Evolutionary conservation across 257 asterid species (phyloP), one percentile per base, ranked within the genome.

Genomic region (Cordia subcordata): DNA sequence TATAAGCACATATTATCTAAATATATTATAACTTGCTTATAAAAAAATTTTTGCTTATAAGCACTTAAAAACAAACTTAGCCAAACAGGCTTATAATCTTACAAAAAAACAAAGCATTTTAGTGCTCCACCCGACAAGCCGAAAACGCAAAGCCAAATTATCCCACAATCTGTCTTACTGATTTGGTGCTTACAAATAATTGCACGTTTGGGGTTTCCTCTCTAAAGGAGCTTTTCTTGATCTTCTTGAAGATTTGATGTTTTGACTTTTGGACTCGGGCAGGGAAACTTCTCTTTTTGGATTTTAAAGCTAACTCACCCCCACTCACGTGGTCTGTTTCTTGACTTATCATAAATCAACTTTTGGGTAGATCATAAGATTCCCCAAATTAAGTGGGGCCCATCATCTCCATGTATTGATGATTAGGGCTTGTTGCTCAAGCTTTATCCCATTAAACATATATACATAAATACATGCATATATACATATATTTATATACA

Each of bases 281-380:
- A 57, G 72, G 71, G 76, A 66, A 80, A 81, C 87, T 87, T 73
- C 94, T 87, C 94, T 84, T 84, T 87, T 84, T 81, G 88, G 94
- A 82, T 80, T 78, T 68, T 82, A 79, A 84, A 84, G 86, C 75
- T 75, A 57, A 67, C 69, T 68, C 74, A 72, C 96, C 90, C n/a
- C 91, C 82, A 84, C 88, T 57, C 92, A 86, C 92, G 77, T 83
- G 95, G 55, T 68, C 57, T 83, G 94, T 82, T 81, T 84, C 82
- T 69, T 65, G 80, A 64, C 80, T 77, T 72, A 58, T 75, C 72
- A 56, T 57, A 58, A 65, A 61, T 57, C 69, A 10, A 35, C 8
- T 4, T 62, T 12, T 42, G 47, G 16, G 23, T 22, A 19, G 68
- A 73, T 68, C 57, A 53, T 76, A 70, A 80, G 84, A 82, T 80